Evolutionary conservation across 805 yeast species (phyloP).

Genomic region (Ogataea neopini): DNA sequence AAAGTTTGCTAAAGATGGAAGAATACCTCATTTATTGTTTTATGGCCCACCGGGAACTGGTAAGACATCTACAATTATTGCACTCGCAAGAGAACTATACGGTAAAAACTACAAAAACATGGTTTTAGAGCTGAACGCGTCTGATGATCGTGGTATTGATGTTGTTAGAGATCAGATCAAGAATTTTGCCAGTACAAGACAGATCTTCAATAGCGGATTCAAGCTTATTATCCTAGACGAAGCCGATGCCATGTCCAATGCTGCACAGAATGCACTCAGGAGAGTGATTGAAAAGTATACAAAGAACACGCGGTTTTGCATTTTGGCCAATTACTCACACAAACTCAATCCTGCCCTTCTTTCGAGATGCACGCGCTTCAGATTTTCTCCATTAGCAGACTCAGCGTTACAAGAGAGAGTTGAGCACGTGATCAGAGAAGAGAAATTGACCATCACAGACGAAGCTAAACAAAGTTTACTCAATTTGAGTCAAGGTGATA

Average conservation of each 20-base stretch:
- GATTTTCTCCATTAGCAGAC: slow-evolving; percentile 79
- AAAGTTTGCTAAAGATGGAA: slow-evolving; percentile 78
- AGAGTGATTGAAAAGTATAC: slow-evolving; percentile 90
- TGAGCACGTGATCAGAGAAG: slow-evolving; percentile 66
- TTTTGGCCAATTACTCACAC: slow-evolving; percentile 93
- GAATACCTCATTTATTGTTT: slow-evolving; percentile 86
- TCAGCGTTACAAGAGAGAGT: slow-evolving; percentile 71
- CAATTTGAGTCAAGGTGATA: slow-evolving; percentile 84
- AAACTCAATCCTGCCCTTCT: slow-evolving; percentile 92
- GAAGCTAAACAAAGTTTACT: slow-evolving; percentile 70
- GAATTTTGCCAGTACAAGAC: slow-evolving; percentile 94
- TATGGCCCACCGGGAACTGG: slow-evolving; percentile 98
- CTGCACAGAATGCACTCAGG: slow-evolving; percentile 81
- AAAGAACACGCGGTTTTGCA: slow-evolving; percentile 92
- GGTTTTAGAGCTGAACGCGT: slow-evolving; percentile 94
- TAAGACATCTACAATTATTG: slow-evolving; percentile 84
- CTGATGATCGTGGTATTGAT: slow-evolving; percentile 96
- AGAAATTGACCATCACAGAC: slow-evolving; percentile 55
- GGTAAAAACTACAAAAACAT: slow-evolving; percentile 80
- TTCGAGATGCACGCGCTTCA: slow-evolving; percentile 92
- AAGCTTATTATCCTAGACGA: slow-evolving; percentile 92
- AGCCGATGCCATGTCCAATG: slow-evolving; percentile 92
- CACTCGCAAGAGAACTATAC: slow-evolving; percentile 82
- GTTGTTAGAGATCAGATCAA: slow-evolving; percentile 98
- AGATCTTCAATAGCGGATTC: slow-evolving; percentile 83